phyloP scores from a whole-genome alignment of 208 protist species.

The Leishmania arabica region DNA sequence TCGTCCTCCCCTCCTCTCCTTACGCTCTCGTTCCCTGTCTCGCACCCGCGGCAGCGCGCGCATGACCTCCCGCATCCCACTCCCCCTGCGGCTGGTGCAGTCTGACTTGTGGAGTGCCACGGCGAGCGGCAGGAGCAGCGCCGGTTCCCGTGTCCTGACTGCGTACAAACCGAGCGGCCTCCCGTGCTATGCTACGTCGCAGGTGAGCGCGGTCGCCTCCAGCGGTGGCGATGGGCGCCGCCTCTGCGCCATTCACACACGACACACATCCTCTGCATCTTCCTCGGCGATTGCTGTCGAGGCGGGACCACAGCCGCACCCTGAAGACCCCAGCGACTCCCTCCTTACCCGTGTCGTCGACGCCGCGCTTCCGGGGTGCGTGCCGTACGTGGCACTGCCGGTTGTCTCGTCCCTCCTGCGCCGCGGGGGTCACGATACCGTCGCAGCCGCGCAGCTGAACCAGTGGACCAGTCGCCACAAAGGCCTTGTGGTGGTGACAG shows the following conservation, averaged over 20 bases:
- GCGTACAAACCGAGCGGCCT: conserved; percentile 72
- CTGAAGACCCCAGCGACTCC: conserved; percentile 59
- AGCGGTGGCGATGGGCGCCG: conserved; percentile 26
- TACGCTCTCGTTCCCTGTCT: background rate
- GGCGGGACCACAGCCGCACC: conserved; percentile 19
- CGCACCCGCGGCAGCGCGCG: background rate
- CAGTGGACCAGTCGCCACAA: conserved; percentile 50
- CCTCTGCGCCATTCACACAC: conserved; percentile 33
- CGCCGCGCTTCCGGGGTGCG: conserved; percentile 39
- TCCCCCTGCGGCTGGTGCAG: conserved; percentile 58
- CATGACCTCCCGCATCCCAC: conserved; percentile 54
- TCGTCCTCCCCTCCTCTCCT: background rate
- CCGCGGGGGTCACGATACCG: background rate
- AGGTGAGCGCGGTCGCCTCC: conserved; percentile 31
- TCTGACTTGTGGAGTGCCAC: conserved; percentile 16
- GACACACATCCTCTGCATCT: background rate
- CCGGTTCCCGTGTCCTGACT: conserved; percentile 27
- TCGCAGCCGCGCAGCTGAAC: conserved; percentile 42
- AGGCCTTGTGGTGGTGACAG: conserved; percentile 55
- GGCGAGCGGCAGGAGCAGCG: background rate
- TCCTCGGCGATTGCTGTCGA: background rate
- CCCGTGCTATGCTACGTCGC: conserved; percentile 56
- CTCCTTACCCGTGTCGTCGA: conserved; percentile 50
- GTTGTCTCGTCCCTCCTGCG: conserved; percentile 35
- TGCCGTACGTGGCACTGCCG: conserved; percentile 24